A percentile compares a stretch with the other conserved stretches of the same genome.
Evolutionary conservation across 768 basidiomycete genomes (phyloP).

Genomic region (Terana coerulea): DNA sequence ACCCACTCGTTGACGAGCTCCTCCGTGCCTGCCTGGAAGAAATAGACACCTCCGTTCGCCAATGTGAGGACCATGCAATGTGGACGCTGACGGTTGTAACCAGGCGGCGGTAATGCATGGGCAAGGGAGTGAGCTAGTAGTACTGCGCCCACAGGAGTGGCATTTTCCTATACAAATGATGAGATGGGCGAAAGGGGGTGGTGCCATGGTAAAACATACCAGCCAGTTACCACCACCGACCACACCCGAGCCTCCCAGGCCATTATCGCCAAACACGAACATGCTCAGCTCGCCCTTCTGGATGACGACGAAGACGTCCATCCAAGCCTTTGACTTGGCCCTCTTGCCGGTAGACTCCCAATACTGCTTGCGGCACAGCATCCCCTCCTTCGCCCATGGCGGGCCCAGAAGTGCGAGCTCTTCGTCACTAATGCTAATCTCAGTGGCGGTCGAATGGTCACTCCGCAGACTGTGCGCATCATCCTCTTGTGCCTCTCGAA

Average conservation of each 20-base stretch:
- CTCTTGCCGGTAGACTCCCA: slow-evolving; percentile 84
- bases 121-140: slow-evolving; percentile 85
- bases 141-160: slow-evolving; percentile 77
- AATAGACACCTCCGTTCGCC: slow-evolving; percentile 86
- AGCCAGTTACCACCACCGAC: slow-evolving; percentile 99
- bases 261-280: slow-evolving; percentile 88
- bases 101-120: slow-evolving; percentile 84
- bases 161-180: slow-evolving; percentile 67
- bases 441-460: slow-evolving; percentile 61
- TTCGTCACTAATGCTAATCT: slow-evolving; percentile 89
- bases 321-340: slow-evolving; percentile 87
- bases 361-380: slow-evolving; percentile 92
- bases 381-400: slow-evolving; percentile 99
- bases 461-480: slow-evolving; percentile 76
- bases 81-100: slow-evolving; percentile 87
- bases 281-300: slow-evolving; percentile 92
- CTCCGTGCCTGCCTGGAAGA: slow-evolving; percentile 98
- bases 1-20: slow-evolving; percentile 99
- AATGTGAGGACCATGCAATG: slow-evolving; percentile 94
- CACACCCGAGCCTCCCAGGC: slow-evolving; percentile 53
- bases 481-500: slow-evolving; percentile 88
- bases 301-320: slow-evolving; percentile 94
- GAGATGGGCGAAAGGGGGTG: neutral
- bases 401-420: slow-evolving; percentile 93
- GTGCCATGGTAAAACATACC: slow-evolving; percentile 47